Percentiles rank a stretch among this genome's conserved stretches.
Conservation (phyloP, 768 basidiomycete genomes). For the Leucocoprinus leucothites region DNA sequence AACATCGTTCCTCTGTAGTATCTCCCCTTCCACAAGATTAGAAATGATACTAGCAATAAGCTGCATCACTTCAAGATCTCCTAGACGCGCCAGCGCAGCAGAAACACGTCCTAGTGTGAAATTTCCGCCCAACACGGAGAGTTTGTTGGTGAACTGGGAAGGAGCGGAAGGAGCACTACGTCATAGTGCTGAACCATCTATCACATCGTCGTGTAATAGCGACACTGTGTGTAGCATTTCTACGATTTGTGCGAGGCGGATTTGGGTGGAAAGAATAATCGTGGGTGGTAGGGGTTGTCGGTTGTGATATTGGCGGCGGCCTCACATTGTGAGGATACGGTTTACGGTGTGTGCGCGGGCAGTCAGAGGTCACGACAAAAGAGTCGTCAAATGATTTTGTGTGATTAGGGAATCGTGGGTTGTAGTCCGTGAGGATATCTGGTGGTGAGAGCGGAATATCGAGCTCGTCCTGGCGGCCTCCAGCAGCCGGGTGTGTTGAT, state of each 20-base stretch:
- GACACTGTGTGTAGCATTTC: conserved; percentile 98
- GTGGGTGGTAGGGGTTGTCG: conserved; percentile 7
- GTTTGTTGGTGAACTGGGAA: conserved; percentile 80
- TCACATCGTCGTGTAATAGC: conserved; percentile 94
- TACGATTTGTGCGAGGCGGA: conserved; percentile 88
- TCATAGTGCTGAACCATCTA: conserved; percentile 79
- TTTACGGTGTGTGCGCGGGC: conserved; percentile 26
- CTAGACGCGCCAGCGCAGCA: conserved; percentile 76
- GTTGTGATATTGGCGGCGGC: conserved; percentile 10
- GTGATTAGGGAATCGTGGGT: conserved; percentile 68
- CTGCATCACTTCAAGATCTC: conserved; percentile 83
- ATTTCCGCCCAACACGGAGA: conserved; percentile 85
- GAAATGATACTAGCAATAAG: conserved; percentile 83
- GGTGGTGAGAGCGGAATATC: conserved; percentile 68
- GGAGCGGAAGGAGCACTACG: conserved; percentile 79
- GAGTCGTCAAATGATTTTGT: conserved; percentile 51
- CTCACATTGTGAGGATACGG: conserved; percentile 23
- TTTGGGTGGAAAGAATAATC: conserved; percentile 75
- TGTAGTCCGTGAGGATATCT: conserved; percentile 89
- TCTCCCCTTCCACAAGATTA: conserved; percentile 92
- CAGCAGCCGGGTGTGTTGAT: conserved; percentile 46
- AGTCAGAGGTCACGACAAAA: conserved; percentile 33
- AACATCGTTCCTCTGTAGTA: conserved; percentile 73
- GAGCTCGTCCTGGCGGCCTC: conserved; percentile 53
- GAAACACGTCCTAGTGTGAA: conserved; percentile 88